Evolutionary conservation across 495 filamentous ascomycete species (phyloP), one percentile per base, ranked within the genome.

Genomic region (Penicillium chermesinum): DNA sequence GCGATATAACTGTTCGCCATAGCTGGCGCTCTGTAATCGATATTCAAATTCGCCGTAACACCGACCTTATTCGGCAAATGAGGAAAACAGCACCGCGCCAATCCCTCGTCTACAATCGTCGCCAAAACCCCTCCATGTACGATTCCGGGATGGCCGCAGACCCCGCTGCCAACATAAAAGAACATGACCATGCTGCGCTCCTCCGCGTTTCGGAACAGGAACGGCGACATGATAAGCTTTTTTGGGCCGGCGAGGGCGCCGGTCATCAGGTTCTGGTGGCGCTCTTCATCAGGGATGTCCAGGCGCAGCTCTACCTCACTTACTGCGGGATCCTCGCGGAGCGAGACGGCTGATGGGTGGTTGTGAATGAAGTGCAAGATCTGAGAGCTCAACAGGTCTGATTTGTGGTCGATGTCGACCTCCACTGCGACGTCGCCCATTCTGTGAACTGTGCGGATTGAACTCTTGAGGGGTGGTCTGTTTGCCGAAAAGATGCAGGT

Each of bases 81-180:
- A 3, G 83, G 80, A 57, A 95, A 95, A 58, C 87, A 94, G 64
- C 89, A 95, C 39, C 88, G 73, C 43, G 85, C 91, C 14, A 96
- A 69, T 0, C 86, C 87, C 64, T 96, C 91, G 55, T 97, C 91
- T 27, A 96, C 69, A 55, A 97, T 72, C 10, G 91, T 96, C 7
- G 90, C 91, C 43, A 96, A 65, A 47, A 96, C 64, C 0, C 91
- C 91, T 7, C 91, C 91, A 60, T 96, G 91, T 2, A 96, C 74
- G 44, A 95, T 85, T 7, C 88, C 91, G 20, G 86, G 83, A 59
- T 97, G 88, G 7, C 90, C 91, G 59, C 87, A 96, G 22, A 96
- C 66, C 51, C 87, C 80, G 3, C 70, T 61, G 8, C 91, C 91
- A 1, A 95, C 72, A 61, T 91, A 90, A 27, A 79, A 74, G 17